These are phyloP conservation scores for Rhodotorula mucilaginosa DNA, from an alignment of 1,284 basidiomycete species.

Conservation along the genomic window DNA sequence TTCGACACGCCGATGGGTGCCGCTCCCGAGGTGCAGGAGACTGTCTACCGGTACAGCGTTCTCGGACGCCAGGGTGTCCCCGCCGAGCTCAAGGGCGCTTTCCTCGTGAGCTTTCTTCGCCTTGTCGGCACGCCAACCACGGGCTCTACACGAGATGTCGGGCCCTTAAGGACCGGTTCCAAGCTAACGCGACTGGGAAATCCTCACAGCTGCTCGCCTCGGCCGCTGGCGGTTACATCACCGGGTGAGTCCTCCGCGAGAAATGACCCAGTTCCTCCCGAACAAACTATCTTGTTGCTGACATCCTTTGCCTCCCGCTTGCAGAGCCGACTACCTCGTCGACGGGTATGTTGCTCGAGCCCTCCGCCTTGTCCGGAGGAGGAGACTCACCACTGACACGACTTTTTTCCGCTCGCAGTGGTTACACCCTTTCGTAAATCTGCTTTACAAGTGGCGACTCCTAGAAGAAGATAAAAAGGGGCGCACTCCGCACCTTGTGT, in stretches of 20 bases:
- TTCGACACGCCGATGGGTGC: constrained; percentile 47
- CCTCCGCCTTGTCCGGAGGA: too few species aligned
- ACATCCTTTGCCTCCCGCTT: background rate
- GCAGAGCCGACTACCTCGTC: constrained; percentile 17
- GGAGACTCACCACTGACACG: too few species aligned
- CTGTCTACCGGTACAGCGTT: constrained; percentile 42
- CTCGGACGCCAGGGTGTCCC: constrained; percentile 45
- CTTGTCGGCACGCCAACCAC: too few species aligned
- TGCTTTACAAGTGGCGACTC: too few species aligned
- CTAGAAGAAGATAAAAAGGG: too few species aligned
- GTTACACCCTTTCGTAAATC: constrained; percentile 7
- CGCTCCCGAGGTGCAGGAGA: constrained; percentile 30
- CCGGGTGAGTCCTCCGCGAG: constrained; percentile 4
- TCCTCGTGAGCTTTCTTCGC: constrained; percentile 8
- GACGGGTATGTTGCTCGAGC: constrained; percentile 3
- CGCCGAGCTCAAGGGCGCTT: constrained; percentile 46
- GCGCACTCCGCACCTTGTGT: too few species aligned
- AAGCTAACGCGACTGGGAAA: background rate
- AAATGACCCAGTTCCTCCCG: too few species aligned
- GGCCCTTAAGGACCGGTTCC: background rate
- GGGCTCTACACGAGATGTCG: too few species aligned
- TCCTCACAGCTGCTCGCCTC: constrained; percentile 11
- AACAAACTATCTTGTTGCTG: background rate
- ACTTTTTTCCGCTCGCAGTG: background rate
- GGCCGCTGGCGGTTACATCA: constrained; percentile 18